These are phyloP conservation scores for Cladosporium halotolerans DNA, from an alignment of 2,329 filamentous ascomycete species.

Conservation along the genomic window DNA sequence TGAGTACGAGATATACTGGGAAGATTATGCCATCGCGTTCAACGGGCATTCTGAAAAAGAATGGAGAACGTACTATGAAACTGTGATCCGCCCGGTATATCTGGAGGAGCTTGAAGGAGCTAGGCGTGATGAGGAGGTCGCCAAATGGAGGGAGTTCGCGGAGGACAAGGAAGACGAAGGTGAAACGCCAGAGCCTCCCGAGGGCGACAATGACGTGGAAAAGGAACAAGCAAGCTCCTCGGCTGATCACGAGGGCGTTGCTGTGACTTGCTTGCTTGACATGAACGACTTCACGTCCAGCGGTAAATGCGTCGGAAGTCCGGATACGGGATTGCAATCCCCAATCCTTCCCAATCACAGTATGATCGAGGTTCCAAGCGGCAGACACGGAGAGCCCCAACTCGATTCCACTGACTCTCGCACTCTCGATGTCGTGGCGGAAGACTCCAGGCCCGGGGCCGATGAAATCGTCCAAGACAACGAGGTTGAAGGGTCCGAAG, in stretches of 20 bases:
- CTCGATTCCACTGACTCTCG: neutral
- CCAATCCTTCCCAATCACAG: no score
- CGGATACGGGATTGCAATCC: no score
- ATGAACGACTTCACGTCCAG: neutral
- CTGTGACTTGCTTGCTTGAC: neutral
- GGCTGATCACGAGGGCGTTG: neutral
- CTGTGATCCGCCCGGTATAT: constrained; percentile 17
- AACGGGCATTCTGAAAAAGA: constrained; percentile 15
- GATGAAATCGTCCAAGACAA: neutral
- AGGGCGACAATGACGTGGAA: neutral
- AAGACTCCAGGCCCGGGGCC: neutral
- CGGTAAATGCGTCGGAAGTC: neutral
- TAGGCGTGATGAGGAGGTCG: neutral
- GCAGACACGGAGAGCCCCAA: no score
- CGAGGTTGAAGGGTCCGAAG: neutral
- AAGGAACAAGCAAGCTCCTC: neutral
- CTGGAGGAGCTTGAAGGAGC: constrained; percentile 4
- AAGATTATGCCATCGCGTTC: constrained; percentile 11
- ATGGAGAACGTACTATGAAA: constrained; percentile 21
- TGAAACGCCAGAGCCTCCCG: neutral
- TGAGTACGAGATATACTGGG: constrained; percentile 14
- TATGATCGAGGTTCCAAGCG: no score
- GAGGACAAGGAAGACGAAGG: neutral
- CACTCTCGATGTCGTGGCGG: neutral
- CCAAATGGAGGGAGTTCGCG: no score